These are phyloP conservation scores for Mortierella sp. DNA, from an alignment of 371 early-diverging fungal genomes.

Conservation along the genomic window DNA sequence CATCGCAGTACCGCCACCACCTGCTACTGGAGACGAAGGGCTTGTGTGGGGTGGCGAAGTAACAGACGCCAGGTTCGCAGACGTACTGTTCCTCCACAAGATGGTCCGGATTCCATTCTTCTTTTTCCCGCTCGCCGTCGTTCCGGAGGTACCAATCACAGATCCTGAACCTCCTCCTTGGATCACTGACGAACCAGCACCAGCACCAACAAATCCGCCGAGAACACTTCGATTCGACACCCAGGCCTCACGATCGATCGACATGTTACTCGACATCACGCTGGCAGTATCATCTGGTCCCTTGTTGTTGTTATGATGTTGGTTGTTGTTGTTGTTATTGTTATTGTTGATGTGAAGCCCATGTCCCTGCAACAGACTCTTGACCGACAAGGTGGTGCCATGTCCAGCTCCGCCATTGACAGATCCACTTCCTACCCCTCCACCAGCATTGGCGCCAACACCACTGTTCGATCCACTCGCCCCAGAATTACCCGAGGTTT, in stretches of 20 bases:
- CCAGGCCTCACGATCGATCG: slow-evolving; percentile 53
- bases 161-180: slow-evolving; percentile 16
- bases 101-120: slow-evolving; percentile 40
- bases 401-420: slow-evolving; percentile 20
- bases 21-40: neutral
- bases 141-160: neutral
- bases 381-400: slow-evolving; percentile 21
- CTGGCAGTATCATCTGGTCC: slow-evolving; percentile 47
- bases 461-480: neutral
- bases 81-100: slow-evolving; percentile 47
- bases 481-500: slow-evolving; percentile 1
- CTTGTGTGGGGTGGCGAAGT: neutral
- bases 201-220: slow-evolving; percentile 9
- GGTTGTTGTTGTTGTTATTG: neutral
- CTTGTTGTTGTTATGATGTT: neutral
- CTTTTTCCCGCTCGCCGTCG: slow-evolving; percentile 35
- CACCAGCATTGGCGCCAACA: slow-evolving; percentile 7
- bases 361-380: slow-evolving; percentile 34
- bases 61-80: slow-evolving; percentile 29
- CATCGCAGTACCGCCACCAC: neutral
- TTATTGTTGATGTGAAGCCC: slow-evolving; percentile 15
- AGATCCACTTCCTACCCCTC: neutral
- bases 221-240: slow-evolving; percentile 26
- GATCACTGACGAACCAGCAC: neutral
- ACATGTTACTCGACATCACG: slow-evolving; percentile 52